These are phyloP conservation scores for Leptographium flavum DNA, from an alignment of 2,329 filamentous ascomycete species.

Conservation along the genomic window DNA sequence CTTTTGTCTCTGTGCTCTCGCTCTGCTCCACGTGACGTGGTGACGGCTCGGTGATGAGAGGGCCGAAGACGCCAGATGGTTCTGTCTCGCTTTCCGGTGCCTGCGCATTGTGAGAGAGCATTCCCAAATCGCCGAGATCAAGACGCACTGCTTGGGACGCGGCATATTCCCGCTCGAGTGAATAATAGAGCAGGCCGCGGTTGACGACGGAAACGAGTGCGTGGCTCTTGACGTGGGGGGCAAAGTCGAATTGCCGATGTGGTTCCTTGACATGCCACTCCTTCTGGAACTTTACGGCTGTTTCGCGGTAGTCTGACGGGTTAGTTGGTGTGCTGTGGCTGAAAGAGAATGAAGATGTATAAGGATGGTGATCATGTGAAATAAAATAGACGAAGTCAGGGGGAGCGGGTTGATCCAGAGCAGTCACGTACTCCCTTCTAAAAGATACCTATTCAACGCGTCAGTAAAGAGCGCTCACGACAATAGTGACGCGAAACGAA, in stretches of 20 bases:
- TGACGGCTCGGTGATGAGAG: constrained; percentile 31
- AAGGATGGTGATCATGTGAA: neutral
- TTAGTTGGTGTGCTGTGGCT: constrained; percentile 5
- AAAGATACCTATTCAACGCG: constrained; percentile 33
- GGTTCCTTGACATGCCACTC: constrained; percentile 52
- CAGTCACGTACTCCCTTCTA: constrained; percentile 45
- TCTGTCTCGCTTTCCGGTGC: constrained; percentile 29
- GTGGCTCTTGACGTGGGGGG: constrained; percentile 49
- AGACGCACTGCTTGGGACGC: constrained; percentile 31
- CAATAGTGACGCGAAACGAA: neutral
- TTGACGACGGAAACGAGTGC: constrained; percentile 49
- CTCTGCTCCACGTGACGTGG: constrained; percentile 17
- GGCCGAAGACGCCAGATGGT: constrained; percentile 42
- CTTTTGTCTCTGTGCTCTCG: neutral
- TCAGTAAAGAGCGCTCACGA: constrained; percentile 2
- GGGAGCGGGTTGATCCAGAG: constrained; percentile 6
- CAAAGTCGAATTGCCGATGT: constrained; percentile 48
- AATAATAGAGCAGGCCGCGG: constrained; percentile 47
- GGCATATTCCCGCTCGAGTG: constrained; percentile 37
- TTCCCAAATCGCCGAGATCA: neutral
- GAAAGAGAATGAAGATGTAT: neutral
- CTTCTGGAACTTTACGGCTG: constrained; percentile 52
- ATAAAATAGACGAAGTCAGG: neutral
- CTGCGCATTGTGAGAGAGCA: constrained; percentile 28
- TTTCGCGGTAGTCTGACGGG: constrained; percentile 50